Percentiles rank a stretch among this genome's conserved stretches.
Evolutionary conservation across 106 monocot genomes (phyloP).

Genomic region (Allium fistulosum): DNA sequence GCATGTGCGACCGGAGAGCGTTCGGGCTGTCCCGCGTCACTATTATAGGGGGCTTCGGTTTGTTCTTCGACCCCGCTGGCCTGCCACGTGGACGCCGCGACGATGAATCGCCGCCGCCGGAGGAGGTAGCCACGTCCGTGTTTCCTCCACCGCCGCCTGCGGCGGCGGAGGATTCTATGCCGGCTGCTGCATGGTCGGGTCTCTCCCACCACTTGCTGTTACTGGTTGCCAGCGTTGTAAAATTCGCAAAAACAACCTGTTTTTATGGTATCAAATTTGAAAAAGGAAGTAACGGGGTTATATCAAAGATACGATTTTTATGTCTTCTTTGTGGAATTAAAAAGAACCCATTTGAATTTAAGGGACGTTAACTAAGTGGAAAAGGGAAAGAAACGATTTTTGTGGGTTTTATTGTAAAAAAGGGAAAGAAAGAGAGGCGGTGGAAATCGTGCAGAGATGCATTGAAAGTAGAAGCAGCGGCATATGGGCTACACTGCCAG

Average conservation of each 20-base stretch:
- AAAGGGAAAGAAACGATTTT: neutral
- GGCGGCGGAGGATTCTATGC: neutral
- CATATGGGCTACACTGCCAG: neutral
- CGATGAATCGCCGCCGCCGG: neutral
- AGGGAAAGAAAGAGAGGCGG: slow-evolving; percentile 7
- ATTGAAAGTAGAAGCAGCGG: slow-evolving; percentile 3
- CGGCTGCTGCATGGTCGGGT: neutral
- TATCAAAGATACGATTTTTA: too few species aligned
- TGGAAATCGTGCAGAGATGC: slow-evolving; percentile 5
- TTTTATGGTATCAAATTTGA: neutral
- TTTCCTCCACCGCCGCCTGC: neutral
- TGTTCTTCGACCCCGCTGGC: slow-evolving; percentile 48
- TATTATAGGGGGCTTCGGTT: slow-evolving; percentile 40
- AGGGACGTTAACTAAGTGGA: neutral
- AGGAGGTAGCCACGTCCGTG: neutral
- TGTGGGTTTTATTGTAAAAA: too few species aligned
- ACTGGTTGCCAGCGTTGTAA: slow-evolving; percentile 8
- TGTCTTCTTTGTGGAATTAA: neutral
- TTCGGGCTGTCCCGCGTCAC: slow-evolving; percentile 48
- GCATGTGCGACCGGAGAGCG: slow-evolving; percentile 48
- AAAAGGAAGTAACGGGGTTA: too few species aligned
- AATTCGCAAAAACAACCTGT: neutral
- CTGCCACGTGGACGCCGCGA: slow-evolving; percentile 31
- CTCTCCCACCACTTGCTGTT: slow-evolving; percentile 15
- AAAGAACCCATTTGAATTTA: neutral